Evolutionary conservation across 169 alveolate species (phyloP), one percentile per base, ranked within the genome.

Genomic region (Plasmodium adleri): DNA sequence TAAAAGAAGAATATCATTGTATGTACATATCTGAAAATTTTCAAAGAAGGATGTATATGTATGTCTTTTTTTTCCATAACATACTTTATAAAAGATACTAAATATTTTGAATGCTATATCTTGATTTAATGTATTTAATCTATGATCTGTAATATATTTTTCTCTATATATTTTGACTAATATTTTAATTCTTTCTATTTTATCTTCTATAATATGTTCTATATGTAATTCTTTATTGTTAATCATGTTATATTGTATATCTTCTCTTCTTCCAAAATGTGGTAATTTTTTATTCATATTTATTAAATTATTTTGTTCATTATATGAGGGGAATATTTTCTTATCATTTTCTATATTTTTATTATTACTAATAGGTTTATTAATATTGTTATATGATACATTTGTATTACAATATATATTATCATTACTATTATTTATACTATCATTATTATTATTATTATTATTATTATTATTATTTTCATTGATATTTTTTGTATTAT

Each of bases 1-100:
- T 60, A 94, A 64, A 64, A 90, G 90, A 28, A 94, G 76, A 73
- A 94, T 67, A 62, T 92, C 94, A 58, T 75, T 92, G 67, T 92
- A 94, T 47, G 92, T 22, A 68, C 96, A 94, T 86, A 91, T 64
- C 28, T 62, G 59, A 26, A 94, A 63, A 3, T 43, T 39, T 12
- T 39, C 67, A 28, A 85, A 62, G 28, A 68, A 17, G 8, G n/a
- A 3, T 1, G 45, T 73, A 60, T 72, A 72, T 15, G 56, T 71
- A 43, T 85, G 78, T 56, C 67, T 90, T 15, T 70, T 59, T 20
- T 67, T 75, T 62, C 87, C 71, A 63, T 87, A 80, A 49, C 78
- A 59, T 28, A 85, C n/a, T 28, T 32, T 75, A 83, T 93, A 92
- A 26, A 94, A 71, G 4, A 66, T 68, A 1, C 80, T 73, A 24